These are phyloP conservation scores for Fraxinus anomala DNA, from an alignment of 257 asterid genomes.

Conservation along the genomic window DNA sequence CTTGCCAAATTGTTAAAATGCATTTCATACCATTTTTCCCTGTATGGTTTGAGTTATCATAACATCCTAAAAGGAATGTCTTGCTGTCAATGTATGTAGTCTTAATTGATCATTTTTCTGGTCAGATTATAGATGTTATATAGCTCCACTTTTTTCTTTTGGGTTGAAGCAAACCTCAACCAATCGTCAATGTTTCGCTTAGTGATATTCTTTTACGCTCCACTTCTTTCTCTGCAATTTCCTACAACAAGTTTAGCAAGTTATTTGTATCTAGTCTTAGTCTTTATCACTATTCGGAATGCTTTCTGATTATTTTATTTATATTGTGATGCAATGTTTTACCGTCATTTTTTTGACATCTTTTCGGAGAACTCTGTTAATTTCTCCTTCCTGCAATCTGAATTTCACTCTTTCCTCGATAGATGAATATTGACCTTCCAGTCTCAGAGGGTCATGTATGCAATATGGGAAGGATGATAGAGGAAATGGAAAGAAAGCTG, in stretches of 20 bases:
- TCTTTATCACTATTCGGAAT: neutral
- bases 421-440: slow-evolving; percentile 87
- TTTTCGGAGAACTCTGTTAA: slow-evolving; percentile 3
- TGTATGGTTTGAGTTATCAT: neutral
- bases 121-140: neutral
- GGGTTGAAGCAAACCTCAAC: neutral
- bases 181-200: neutral
- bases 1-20: too few relatives aligned
- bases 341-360: neutral
- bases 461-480: slow-evolving; percentile 98
- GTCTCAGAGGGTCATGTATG: slow-evolving; percentile 85
- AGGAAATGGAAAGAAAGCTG: slow-evolving; percentile 96
- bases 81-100: neutral
- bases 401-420: neutral
- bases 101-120: neutral
- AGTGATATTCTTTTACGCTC: neutral
- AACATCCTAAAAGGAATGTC: neutral
- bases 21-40: too few relatives aligned
- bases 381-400: neutral
- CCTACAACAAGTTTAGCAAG: neutral
- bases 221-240: neutral
- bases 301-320: neutral
- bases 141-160: neutral
- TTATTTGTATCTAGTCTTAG: neutral
- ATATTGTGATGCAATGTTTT: neutral